phyloP scores from a whole-genome alignment of 495 filamentous ascomycete genomes.

The Penicillium fimorum region DNA sequence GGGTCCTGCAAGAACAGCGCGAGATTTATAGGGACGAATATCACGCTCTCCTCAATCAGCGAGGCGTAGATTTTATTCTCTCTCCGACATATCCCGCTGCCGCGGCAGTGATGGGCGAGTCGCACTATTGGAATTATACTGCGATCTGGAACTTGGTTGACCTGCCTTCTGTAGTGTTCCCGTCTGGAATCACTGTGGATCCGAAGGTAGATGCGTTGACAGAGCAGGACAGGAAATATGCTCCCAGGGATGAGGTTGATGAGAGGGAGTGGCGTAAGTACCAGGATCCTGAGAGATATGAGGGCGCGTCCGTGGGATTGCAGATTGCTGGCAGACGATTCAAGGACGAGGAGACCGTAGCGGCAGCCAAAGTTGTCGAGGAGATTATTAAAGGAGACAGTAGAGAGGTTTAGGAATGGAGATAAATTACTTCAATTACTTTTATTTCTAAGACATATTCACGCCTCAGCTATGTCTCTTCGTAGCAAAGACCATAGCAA shows the following conservation, averaged over 20 bases:
- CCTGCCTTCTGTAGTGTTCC: slow-evolving; percentile 61
- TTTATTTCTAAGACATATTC: background rate
- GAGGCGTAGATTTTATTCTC: slow-evolving; percentile 67
- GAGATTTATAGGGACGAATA: slow-evolving; percentile 60
- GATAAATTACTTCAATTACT: background rate
- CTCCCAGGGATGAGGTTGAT: slow-evolving; percentile 33
- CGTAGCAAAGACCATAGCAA: slow-evolving; percentile 10
- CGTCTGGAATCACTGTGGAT: slow-evolving; percentile 48
- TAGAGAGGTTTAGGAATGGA: slow-evolving; percentile 2
- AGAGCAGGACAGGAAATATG: slow-evolving; percentile 28
- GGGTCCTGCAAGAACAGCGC: slow-evolving; percentile 46
- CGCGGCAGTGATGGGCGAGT: slow-evolving; percentile 58
- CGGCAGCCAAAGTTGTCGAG: slow-evolving; percentile 34
- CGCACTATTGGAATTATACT: slow-evolving; percentile 70
- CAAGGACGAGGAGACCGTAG: slow-evolving; percentile 43
- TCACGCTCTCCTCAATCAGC: slow-evolving; percentile 56
- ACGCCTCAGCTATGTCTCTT: background rate
- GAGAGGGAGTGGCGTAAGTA: slow-evolving; percentile 44
- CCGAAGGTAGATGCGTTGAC: slow-evolving; percentile 29
- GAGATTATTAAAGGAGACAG: slow-evolving; percentile 27
- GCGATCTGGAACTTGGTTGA: slow-evolving; percentile 73
- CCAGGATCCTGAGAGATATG: slow-evolving; percentile 32
- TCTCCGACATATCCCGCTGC: slow-evolving; percentile 59
- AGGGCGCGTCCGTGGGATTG: slow-evolving; percentile 48
- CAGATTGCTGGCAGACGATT: slow-evolving; percentile 52